Evolutionary conservation across 2,329 filamentous ascomycete species (phyloP), one percentile per base, ranked within the genome.

Genomic region (Lasiodiplodia citricola): DNA sequence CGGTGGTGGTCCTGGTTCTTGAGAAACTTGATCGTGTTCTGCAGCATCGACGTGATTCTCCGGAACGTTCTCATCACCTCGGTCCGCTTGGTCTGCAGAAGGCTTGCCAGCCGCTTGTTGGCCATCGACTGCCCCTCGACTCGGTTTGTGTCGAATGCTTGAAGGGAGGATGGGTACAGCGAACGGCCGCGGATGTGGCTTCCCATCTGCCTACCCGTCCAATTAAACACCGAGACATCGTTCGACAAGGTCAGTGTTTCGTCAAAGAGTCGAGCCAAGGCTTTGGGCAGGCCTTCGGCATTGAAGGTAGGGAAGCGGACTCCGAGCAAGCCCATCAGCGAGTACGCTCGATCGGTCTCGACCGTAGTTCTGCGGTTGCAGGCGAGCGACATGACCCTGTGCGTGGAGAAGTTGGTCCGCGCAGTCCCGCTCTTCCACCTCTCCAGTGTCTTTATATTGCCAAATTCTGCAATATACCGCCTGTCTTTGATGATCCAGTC

Each of bases 141-240:
- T 4, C 14, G 35, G 55, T 16, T n/a, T 6, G 18, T 11, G 55
- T 57, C 25, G 31, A 57, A 57, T 7, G 55, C 55, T 10, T 57
- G n/a, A 21, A 64, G 23, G 1, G 18, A 23, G 2, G 58, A 64
- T 3, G 58, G 58, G 21, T 64, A 64, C 31, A 64, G 41, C 13
- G 58, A 52, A 2, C 58, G 58, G 10, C 58, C 58, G 58, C 47
- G 58, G 28, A 57, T 57, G 55, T 57, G 31, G 35, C n/a, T 57
- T 37, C 55, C 55, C 55, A 57, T 57, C 31, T 57, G 31, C 13
- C 55, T 23, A 0, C 55, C 55, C 4, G 55, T 41, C 55, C 55
- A 57, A 16, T 57, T 57, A 35, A 57, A 57, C 25, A 57, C 55
- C 3, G 55, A 57, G n/a, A 57, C 35, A n/a, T 57, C 55, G 13